Conservation (phyloP, 2,329 filamentous ascomycete species). For the Trichoderma citrinoviride region DNA sequence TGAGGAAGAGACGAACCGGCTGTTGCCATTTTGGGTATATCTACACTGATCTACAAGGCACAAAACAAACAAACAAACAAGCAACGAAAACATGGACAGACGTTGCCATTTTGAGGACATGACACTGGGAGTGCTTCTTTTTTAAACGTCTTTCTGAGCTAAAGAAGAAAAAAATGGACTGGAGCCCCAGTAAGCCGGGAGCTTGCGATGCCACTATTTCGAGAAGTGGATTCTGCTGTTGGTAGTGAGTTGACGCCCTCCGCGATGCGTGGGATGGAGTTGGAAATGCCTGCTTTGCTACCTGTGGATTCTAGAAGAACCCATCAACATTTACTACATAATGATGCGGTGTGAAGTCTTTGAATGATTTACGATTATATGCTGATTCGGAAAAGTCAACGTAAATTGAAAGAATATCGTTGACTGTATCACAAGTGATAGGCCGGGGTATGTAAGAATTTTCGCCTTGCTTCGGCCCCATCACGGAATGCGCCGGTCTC, state of each 20-base stretch:
- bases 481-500: conserved; percentile 15
- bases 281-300: not conserved
- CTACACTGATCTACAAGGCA: not conserved
- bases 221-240: conserved; percentile 11
- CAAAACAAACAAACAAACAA: not conserved
- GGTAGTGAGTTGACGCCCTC: conserved; percentile 1
- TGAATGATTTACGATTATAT: too few relatives aligned
- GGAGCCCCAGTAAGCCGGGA: not conserved
- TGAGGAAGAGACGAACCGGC: not conserved
- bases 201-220: not conserved
- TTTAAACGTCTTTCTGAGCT: not conserved
- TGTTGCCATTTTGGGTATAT: conserved; percentile 9
- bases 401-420: too few relatives aligned
- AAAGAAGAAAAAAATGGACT: not conserved
- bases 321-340: too few relatives aligned
- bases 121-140: not conserved
- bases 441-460: not conserved
- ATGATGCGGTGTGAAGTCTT: not conserved
- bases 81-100: not conserved
- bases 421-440: too few relatives aligned
- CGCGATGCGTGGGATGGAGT: not conserved
- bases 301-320: too few relatives aligned
- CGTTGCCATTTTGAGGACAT: not conserved
- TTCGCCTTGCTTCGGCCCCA: conserved; percentile 1
- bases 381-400: too few relatives aligned